These are phyloP conservation scores for Tuber aestivum DNA, from an alignment of 495 filamentous ascomycete species.

Conservation along the genomic window DNA sequence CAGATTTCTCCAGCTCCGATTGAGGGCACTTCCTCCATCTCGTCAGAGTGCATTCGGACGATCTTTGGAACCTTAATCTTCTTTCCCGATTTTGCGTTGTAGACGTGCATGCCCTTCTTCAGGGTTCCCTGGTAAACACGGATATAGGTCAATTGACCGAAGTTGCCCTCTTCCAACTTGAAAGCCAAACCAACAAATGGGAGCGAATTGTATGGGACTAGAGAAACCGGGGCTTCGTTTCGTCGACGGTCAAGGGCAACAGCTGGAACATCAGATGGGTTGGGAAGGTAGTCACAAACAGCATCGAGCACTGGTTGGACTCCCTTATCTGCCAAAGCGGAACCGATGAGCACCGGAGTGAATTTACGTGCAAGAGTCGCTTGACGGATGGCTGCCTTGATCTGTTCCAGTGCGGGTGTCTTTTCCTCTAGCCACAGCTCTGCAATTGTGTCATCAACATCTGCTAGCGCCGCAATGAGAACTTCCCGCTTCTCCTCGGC, in stretches of 20 bases:
- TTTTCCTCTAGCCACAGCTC: conserved; percentile 88
- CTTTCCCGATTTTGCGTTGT: conserved; percentile 89
- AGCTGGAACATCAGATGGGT: conserved; percentile 86
- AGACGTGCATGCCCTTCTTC: conserved; percentile 80
- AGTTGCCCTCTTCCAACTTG: conserved; percentile 98
- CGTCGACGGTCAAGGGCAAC: conserved; percentile 76
- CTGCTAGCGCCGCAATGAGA: conserved; percentile 90
- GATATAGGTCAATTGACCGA: conserved; percentile 96
- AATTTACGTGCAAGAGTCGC: conserved; percentile 86
- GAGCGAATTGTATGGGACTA: conserved; percentile 84
- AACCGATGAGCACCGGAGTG: conserved; percentile 92
- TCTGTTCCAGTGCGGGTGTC: conserved; percentile 67
- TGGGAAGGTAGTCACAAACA: conserved; percentile 93
- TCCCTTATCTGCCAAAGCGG: conserved; percentile 88
- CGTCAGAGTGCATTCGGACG: conserved; percentile 98
- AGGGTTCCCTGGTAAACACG: conserved; percentile 94
- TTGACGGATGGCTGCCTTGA: conserved; percentile 83
- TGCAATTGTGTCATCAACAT: conserved; percentile 97
- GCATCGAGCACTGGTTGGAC: conserved; percentile 97
- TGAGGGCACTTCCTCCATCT: conserved; percentile 94
- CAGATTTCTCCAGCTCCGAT: conserved; percentile 96
- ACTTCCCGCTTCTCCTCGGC: conserved; percentile 72
- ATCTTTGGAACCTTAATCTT: conserved; percentile 96
- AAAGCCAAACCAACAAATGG: conserved; percentile 96
- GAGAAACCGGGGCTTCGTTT: conserved; percentile 69